These are phyloP conservation scores for Stylosanthes scabra DNA, from an alignment of 331 rosid genomes.

Conservation along the genomic window DNA sequence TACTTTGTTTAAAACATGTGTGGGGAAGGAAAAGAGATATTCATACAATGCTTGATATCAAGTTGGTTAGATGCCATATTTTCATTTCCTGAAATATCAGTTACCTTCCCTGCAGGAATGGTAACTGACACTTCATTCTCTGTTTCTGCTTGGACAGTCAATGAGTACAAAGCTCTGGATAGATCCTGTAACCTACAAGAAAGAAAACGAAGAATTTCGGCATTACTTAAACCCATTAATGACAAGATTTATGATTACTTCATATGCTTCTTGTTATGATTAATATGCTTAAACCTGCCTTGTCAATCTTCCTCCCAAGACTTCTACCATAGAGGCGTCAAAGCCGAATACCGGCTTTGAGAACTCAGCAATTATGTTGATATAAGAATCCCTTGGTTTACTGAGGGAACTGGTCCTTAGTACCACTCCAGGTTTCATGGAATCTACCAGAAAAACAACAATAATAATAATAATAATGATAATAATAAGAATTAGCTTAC, in stretches of 20 bases:
- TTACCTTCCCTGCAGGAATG: constrained; percentile 64
- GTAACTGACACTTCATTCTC: constrained; percentile 55
- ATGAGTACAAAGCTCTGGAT: constrained; percentile 73
- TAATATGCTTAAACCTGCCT: constrained; percentile 56
- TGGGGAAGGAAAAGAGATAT: constrained; percentile 34
- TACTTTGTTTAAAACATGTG: constrained; percentile 5
- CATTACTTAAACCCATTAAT: constrained; percentile 19
- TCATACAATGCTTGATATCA: constrained; percentile 63
- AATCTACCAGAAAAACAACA: constrained; percentile 44
- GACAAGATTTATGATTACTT: not conserved
- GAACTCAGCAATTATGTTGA: constrained; percentile 66
- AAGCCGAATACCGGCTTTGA: constrained; percentile 79
- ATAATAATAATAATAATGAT: too few relatives aligned
- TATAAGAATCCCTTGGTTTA: constrained; percentile 48
- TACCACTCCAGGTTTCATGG: constrained; percentile 51
- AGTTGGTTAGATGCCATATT: constrained; percentile 74
- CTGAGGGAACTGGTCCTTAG: constrained; percentile 58
- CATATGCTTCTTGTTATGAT: not conserved
- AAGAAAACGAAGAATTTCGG: constrained; percentile 12
- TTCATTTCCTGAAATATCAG: constrained; percentile 74
- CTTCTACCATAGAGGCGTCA: constrained; percentile 55
- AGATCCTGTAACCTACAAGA: constrained; percentile 58
- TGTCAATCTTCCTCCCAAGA: constrained; percentile 62
- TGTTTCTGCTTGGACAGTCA: constrained; percentile 53
- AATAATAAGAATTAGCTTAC: constrained; percentile 19